These are phyloP conservation scores for Eucalyptus curtisii DNA, from an alignment of 345 rosid genomes.

Conservation along the genomic window DNA sequence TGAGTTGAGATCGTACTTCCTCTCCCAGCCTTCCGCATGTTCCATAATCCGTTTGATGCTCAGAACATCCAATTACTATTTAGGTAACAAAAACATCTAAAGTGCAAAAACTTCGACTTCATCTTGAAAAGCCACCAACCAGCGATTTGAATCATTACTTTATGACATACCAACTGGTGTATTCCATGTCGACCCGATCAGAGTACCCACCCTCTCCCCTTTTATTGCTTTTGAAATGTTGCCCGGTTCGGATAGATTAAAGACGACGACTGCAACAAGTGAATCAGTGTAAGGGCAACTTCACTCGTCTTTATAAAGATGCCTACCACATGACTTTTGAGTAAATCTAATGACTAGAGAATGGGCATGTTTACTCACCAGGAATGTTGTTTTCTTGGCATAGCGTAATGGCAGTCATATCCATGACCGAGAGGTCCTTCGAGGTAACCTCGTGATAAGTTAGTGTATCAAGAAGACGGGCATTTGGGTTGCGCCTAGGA, in stretches of 20 bases:
- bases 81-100: background rate
- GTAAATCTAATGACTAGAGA: background rate
- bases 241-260: conserved; percentile 73
- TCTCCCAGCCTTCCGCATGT: background rate
- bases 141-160: background rate
- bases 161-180: conserved; percentile 1
- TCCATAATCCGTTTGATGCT: background rate
- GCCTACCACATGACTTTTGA: background rate
- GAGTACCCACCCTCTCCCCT: conserved; percentile 83
- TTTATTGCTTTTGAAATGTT: conserved; percentile 81
- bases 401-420: conserved; percentile 90
- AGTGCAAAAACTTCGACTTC: background rate
- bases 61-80: background rate
- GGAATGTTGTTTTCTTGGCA: conserved; percentile 98
- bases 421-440: conserved; percentile 93
- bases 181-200: conserved; percentile 57
- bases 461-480: conserved; percentile 58
- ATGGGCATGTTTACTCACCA: conserved; percentile 24
- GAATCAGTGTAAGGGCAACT: background rate
- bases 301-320: background rate
- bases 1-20: background rate
- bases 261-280: conserved; percentile 63
- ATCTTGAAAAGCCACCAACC: background rate
- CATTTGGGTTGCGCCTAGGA: conserved; percentile 76
- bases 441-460: conserved; percentile 85